Conservation (phyloP, 2,329 filamentous ascomycete species). For the Alternaria sp. region DNA sequence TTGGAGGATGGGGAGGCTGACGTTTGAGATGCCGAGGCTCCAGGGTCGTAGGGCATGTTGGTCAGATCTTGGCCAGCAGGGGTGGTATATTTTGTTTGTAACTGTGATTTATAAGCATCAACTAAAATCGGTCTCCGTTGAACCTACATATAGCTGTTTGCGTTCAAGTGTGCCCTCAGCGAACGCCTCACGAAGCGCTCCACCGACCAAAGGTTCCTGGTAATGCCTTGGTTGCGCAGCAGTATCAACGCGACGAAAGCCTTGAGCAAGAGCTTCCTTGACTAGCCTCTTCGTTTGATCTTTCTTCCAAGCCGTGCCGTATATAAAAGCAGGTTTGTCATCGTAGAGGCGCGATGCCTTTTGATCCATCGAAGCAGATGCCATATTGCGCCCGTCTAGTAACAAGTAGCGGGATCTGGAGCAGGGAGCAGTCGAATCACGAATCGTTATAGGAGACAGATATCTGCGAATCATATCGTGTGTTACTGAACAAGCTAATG, state of each 20-base stretch:
- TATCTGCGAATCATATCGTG: too few relatives aligned
- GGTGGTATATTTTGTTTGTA: conserved; percentile 85
- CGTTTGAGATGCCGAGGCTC: conserved; percentile 77
- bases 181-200: conserved; percentile 69
- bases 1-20: conserved; percentile 63
- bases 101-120: conserved; percentile 47
- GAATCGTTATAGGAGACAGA: too few relatives aligned
- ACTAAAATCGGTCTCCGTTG: accelerated
- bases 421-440: too few relatives aligned
- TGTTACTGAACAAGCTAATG: too few relatives aligned
- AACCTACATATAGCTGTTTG: conserved; percentile 66
- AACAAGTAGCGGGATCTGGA: too few relatives aligned
- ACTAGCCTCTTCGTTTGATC: conserved; percentile 71
- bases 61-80: conserved; percentile 65
- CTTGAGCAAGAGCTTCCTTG: conserved; percentile 68
- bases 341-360: conserved; percentile 21
- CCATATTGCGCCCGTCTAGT: conserved; percentile 32
- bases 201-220: conserved; percentile 72
- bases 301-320: conserved; percentile 89
- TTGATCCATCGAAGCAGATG: conserved; percentile 15
- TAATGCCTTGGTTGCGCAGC: conserved; percentile 82
- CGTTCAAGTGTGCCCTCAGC: conserved; percentile 63
- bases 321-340: conserved; percentile 59
- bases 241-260: conserved; percentile 78
- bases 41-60: conserved; percentile 68